Evolutionary conservation across 164 flowering plant species (phyloP), one percentile per base, ranked within the genome.

Genomic region (Chimonanthus salicifolius): DNA sequence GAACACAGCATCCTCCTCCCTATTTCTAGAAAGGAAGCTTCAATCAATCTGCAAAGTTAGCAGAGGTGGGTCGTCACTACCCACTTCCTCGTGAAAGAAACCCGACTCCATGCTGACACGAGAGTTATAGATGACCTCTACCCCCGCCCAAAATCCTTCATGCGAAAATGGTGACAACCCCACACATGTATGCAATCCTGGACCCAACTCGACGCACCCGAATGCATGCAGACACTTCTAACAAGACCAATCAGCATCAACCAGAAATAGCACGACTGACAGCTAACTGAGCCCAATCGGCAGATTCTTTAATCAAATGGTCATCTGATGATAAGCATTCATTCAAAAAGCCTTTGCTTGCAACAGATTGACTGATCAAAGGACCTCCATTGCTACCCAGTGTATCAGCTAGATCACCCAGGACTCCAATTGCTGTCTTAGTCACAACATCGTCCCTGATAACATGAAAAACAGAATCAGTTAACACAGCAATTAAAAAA

Each of bases 391-490:
- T 85, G 77, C 84, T 82, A 74, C 94, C 94, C 74, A 92, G 87
- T 54, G 94, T 92, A 79, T 92, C 97, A 5, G 97, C 94, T 51
- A 92, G 83, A 85, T 92, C 97, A 73, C 97, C 97, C 43, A 92
- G 85, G 16, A 90, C 91, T 5, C 94, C 94, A 73, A 92, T 84
- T 33, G 94, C 97, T 71, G 94, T 88, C 85, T 92, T 92, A 82
- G 85, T 92, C 74, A 89, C 93, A 75, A 83, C 83, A 76, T 92
- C 97, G 80, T 92, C 94, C 97, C 97, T 92, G 78, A 66, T 46
- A 48, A 16, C 65, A 63, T 60, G 64, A 71, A 49, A 72, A 68
- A 51, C 20, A 62, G 13, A 68, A 47, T 16, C 3, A 6, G 43
- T 72, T 6, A 69, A 66, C 45, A 44, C 11, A 15, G 58, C 11